Evolutionary conservation across 306 rosid genomes (phyloP).

Genomic region (Pyrus bretschneideri): DNA sequence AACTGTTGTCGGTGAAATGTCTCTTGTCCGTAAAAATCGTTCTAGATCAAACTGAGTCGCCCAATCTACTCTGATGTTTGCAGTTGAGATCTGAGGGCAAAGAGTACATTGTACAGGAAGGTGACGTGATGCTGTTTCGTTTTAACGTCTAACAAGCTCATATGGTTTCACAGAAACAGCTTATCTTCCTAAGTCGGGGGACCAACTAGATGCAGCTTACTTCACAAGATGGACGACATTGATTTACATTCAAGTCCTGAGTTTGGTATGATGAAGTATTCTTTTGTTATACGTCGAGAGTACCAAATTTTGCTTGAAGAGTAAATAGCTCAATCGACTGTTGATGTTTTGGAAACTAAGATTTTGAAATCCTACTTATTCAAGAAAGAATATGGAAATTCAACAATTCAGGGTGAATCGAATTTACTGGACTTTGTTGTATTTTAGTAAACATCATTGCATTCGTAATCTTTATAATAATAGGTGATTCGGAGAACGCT

Average conservation of each 20-base stretch:
- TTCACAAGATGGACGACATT: background rate
- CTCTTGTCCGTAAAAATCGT: background rate
- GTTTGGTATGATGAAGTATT: conserved; percentile 2
- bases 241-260: background rate
- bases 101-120: conserved; percentile 86
- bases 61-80: conserved; percentile 19
- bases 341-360: background rate
- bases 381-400: background rate
- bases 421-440: background rate
- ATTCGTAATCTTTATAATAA: background rate
- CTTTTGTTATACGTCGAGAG: conserved; percentile 19
- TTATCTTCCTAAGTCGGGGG: background rate
- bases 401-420: background rate
- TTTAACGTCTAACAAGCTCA: conserved; percentile 59
- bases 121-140: conserved; percentile 93
- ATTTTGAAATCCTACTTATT: background rate
- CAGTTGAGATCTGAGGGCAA: conserved; percentile 97
- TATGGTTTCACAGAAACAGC: background rate
- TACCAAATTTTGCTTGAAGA: conserved; percentile 13
- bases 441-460: background rate
- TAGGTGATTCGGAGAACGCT: background rate
- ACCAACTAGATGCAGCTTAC: conserved; percentile 10
- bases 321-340: conserved; percentile 9
- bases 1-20: too few relatives aligned
- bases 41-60: background rate